Evolutionary conservation across 257 asterid genomes (phyloP), one percentile per base, ranked within the genome.

Genomic region (Solanum corneliomulleri): DNA sequence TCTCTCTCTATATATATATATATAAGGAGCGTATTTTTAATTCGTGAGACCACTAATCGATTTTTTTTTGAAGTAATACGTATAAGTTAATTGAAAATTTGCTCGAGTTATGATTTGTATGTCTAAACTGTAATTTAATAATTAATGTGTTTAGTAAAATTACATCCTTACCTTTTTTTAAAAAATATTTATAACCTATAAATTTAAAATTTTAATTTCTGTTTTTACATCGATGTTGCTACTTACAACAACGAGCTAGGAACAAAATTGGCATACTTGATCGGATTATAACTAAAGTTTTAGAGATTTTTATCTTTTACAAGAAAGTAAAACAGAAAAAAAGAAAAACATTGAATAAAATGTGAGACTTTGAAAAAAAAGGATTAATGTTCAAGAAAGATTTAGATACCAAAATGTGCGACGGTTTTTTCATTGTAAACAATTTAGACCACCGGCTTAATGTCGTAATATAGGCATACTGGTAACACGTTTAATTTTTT

Each of bases 391-490:
- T 25, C 13, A 23, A 11, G 21, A 18, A 45, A 56, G 2, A 56
- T 20, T 56, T 56, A 7, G 84, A 47, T 45, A 39, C 81, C 72
- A 56, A 33, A 33, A 21, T 37, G 41, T 44, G 9, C 33, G 11
- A 25, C 18, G 8, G 5, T 9, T 68, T 52, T 75, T 23, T 58
- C 21, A 20, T 35, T 7, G 60, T 27, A 42, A 5, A 52, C 5
- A 8, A 9, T 20, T 49, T 80, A 76, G 69, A 86, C 90, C 81
- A 86, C 86, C 86, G 87, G 78, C 82, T 85, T 35, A 35, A 83
- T 62, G 76, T 85, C 86, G 8, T 31, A 11, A 33, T 15, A 31
- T 7, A 39, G 33, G 76, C 66, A 27, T 56, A 15, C 86, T 58
- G 74, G 25, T 15, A 72, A 3, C 69, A 86, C 81, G 86, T 82